A percentile compares a stretch with the other conserved stretches of the same genome.
These are phyloP conservation scores for Entelexis sorbosivorans DNA, from an alignment of 1,139 yeast genomes.

Conservation along the genomic window DNA sequence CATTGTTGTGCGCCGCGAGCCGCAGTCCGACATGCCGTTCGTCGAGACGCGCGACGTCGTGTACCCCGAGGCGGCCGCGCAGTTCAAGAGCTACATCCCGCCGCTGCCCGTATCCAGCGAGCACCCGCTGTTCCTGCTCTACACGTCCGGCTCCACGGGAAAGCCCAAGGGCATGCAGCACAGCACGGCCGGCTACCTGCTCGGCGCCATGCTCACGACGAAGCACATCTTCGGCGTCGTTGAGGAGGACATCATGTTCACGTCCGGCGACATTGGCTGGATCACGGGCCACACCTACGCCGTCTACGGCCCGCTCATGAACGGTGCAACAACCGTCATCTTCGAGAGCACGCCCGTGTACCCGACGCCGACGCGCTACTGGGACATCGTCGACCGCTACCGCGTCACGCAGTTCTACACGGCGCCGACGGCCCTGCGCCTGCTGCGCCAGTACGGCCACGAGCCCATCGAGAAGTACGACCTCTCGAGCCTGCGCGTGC, in stretches of 20 bases:
- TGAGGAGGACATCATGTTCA: conserved; percentile 76
- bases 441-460: conserved; percentile 91
- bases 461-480: conserved; percentile 81
- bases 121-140: conserved; percentile 85
- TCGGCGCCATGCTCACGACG: conserved; percentile 92
- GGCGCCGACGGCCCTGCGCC: conserved; percentile 95
- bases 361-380: conserved; percentile 92
- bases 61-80: conserved; percentile 82
- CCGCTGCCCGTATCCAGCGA: conserved; percentile 83
- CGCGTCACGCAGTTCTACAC: conserved; percentile 94
- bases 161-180: conserved; percentile 98
- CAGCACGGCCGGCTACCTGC: conserved; percentile 82
- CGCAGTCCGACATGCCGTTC: conserved; percentile 29
- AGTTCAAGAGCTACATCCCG: conserved; percentile 75
- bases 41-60: conserved; percentile 79
- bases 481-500: conserved; percentile 77
- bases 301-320: conserved; percentile 78
- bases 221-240: conserved; percentile 89
- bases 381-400: conserved; percentile 91
- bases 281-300: conserved; percentile 98
- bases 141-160: conserved; percentile 96
- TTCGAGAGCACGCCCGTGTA: conserved; percentile 98
- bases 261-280: conserved; percentile 99
- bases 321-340: conserved; percentile 84
- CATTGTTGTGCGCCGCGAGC: conserved; percentile 62